phyloP scores from a whole-genome alignment of 208 protist species.

The Leptomonas pyrrhocoris region DNA sequence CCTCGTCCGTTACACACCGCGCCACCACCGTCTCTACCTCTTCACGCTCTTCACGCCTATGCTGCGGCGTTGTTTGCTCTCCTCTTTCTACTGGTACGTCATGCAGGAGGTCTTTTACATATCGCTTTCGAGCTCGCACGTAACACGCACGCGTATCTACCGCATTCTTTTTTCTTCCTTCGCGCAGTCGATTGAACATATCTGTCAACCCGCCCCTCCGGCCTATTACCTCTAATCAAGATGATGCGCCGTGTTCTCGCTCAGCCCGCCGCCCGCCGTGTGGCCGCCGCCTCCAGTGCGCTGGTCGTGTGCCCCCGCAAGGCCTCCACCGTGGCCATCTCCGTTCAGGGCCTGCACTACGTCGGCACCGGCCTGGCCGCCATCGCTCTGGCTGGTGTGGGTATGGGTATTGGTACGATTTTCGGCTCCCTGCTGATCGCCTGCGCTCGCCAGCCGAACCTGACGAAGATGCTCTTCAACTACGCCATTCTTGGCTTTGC shows the following conservation, averaged over 20 bases:
- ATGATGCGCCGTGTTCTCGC: conserved; percentile 72
- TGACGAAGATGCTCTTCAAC: too few relatives aligned
- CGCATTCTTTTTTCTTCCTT: not conserved
- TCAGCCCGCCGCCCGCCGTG: conserved; percentile 44
- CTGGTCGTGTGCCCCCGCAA: conserved; percentile 44
- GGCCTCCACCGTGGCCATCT: conserved; percentile 71
- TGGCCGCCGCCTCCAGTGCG: conserved; percentile 36
- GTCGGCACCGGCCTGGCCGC: conserved; percentile 78
- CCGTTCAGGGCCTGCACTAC: conserved; percentile 77
- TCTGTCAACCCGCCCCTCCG: too few relatives aligned
- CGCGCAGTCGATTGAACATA: not conserved
- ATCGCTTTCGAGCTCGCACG: too few relatives aligned
- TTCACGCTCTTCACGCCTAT: too few relatives aligned
- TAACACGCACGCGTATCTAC: too few relatives aligned
- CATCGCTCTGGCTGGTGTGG: conserved; percentile 73
- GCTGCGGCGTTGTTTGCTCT: too few relatives aligned
- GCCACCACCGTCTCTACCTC: too few relatives aligned
- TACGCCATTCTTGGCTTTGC: too few relatives aligned
- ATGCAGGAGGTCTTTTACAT: too few relatives aligned
- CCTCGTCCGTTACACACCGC: too few relatives aligned
- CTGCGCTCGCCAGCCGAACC: conserved; percentile 80
- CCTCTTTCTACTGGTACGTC: too few relatives aligned
- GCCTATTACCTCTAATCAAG: conserved; percentile 12
- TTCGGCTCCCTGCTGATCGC: conserved; percentile 72
- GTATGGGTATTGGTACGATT: conserved; percentile 75